Conservation (phyloP, 495 filamentous ascomycete genomes). For the Neurospora cerealis region DNA sequence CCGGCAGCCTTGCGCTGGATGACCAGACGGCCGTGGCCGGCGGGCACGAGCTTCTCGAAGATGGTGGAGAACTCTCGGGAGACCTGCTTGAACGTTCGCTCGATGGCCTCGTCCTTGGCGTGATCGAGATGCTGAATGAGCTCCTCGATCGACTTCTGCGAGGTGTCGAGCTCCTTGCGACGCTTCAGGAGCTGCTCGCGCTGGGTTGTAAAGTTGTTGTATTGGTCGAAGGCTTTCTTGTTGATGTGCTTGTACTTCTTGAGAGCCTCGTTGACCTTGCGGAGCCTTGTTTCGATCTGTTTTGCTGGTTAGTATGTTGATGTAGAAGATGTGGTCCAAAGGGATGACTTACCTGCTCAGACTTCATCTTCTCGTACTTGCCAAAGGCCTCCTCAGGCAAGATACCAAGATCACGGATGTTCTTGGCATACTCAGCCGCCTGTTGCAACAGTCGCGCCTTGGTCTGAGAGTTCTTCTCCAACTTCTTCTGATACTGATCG, state of each 20-base stretch:
- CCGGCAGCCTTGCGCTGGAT: constrained; percentile 87
- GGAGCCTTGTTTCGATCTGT: constrained; percentile 70
- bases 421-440: constrained; percentile 67
- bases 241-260: constrained; percentile 98
- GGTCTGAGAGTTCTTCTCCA: constrained; percentile 87
- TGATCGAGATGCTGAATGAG: constrained; percentile 88
- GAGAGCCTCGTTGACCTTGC: constrained; percentile 85
- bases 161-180: constrained; percentile 72
- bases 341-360: constrained; percentile 49
- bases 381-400: constrained; percentile 91
- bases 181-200: constrained; percentile 74
- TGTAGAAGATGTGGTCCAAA: neutral
- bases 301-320: constrained; percentile 10
- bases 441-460: constrained; percentile 66
- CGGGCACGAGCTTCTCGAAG: constrained; percentile 91
- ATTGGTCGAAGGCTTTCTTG: constrained; percentile 99
- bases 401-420: constrained; percentile 87
- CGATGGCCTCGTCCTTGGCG: constrained; percentile 90
- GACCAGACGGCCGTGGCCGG: constrained; percentile 80
- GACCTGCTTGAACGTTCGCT: constrained; percentile 97
- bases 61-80: constrained; percentile 83
- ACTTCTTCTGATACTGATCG: constrained; percentile 76
- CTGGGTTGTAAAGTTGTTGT: constrained; percentile 91
- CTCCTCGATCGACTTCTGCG: constrained; percentile 76
- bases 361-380: constrained; percentile 72